Evolutionary conservation across 2,329 filamentous ascomycete genomes (phyloP).

Genomic region (Xylaria digitata): DNA sequence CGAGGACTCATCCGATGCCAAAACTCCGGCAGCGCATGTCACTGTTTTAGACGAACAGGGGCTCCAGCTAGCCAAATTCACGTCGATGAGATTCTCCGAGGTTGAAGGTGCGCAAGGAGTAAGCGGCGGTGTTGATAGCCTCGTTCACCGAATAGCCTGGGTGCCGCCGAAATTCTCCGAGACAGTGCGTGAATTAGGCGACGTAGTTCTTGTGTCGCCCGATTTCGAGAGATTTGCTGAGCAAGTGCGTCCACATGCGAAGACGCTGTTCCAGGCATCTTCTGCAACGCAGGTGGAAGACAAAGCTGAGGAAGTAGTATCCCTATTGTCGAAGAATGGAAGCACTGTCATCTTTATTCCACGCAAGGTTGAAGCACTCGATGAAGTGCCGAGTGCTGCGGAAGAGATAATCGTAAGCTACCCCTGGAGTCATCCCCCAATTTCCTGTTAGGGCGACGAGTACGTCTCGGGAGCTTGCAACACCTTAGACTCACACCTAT

Average conservation of each 20-base stretch:
- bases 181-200: conserved; percentile 38
- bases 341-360: conserved; percentile 24
- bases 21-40: conserved; percentile 48
- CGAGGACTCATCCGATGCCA: conserved; percentile 44
- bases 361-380: conserved; percentile 4
- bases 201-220: conserved; percentile 46
- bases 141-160: conserved; percentile 55
- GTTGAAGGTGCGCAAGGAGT: conserved; percentile 50
- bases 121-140: conserved; percentile 42
- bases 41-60: conserved; percentile 43
- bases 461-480: no score
- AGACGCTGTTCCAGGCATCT: background rate
- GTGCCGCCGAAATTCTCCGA: conserved; percentile 51
- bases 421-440: no score
- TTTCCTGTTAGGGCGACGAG: no score
- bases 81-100: conserved; percentile 54
- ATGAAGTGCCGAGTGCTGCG: conserved; percentile 23
- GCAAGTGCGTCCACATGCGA: conserved; percentile 4
- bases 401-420: conserved; percentile 25
- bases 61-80: conserved; percentile 47
- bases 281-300: background rate
- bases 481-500: no score
- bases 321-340: conserved; percentile 1
- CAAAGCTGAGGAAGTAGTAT: background rate
- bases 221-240: conserved; percentile 35